These are phyloP conservation scores for Lactarius deliciosus DNA, from an alignment of 768 basidiomycete species.

Conservation along the genomic window DNA sequence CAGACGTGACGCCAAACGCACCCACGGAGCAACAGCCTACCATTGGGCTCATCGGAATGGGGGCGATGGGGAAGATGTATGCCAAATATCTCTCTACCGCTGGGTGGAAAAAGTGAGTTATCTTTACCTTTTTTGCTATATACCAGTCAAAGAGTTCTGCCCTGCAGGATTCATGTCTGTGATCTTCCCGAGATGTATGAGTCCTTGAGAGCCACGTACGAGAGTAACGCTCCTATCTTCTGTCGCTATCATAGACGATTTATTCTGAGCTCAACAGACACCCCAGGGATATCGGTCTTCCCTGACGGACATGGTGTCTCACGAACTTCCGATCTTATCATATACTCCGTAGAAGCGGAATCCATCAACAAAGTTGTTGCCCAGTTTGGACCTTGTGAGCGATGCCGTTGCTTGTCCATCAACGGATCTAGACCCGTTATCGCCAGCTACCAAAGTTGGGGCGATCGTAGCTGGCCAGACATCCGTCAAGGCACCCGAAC, in stretches of 20 bases:
- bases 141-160: conserved; percentile 12
- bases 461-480: conserved; percentile 96
- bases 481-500: conserved; percentile 94
- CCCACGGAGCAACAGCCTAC: conserved; percentile 59
- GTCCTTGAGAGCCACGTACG: conserved; percentile 55
- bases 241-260: not conserved
- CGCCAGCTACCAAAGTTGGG: conserved; percentile 81
- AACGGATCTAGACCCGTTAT: not conserved
- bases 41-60: conserved; percentile 96
- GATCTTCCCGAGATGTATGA: conserved; percentile 78
- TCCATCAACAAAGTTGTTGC: conserved; percentile 79
- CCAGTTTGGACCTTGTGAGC: conserved; percentile 89
- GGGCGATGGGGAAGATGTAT: conserved; percentile 97
- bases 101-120: conserved; percentile 78
- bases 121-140: not conserved
- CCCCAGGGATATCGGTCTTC: conserved; percentile 64
- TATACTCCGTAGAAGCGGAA: conserved; percentile 95
- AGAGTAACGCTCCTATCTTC: conserved; percentile 43
- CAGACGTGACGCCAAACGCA: conserved; percentile 36
- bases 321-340: conserved; percentile 86
- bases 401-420: conserved; percentile 1
- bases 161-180: conserved; percentile 80
- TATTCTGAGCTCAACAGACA: conserved; percentile 38
- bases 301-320: conserved; percentile 86
- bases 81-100: conserved; percentile 71